Percentiles rank a stretch among this genome's conserved stretches.
phyloP scores from a whole-genome alignment of 1,139 yeast genomes.

The Blastobotrys capitulatus region DNA sequence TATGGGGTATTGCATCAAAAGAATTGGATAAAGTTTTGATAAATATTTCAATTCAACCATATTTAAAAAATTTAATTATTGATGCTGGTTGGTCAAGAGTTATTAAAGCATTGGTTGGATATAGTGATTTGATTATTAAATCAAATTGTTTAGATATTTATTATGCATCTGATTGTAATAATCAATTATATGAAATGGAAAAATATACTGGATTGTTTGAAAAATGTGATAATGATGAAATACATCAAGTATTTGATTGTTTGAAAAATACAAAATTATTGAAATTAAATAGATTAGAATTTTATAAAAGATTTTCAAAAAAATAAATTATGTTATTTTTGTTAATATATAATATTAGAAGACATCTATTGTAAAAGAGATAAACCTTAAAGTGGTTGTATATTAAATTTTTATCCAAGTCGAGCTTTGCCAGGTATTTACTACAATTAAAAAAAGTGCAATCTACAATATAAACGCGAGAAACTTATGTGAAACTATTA shows the following conservation, averaged over 20 bases:
- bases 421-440: no score
- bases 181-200: not conserved
- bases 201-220: not conserved
- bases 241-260: not conserved
- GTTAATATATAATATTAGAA: not conserved
- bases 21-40: not conserved
- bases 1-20: not conserved
- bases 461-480: no score
- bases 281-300: not conserved
- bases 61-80: not conserved
- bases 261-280: not conserved
- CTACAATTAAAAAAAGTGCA: no score
- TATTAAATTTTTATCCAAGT: no score
- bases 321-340: not conserved
- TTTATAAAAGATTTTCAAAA: not conserved
- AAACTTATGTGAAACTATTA: no score
- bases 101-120: not conserved
- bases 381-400: no score
- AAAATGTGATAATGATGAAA: not conserved
- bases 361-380: no score
- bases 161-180: not conserved
- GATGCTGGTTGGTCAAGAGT: not conserved
- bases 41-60: not conserved
- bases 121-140: not conserved
- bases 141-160: not conserved